A percentile compares a stretch with the other conserved stretches of the same genome.
Evolutionary conservation across 2,329 filamentous ascomycete genomes (phyloP).

Genomic region (Chrysoporthe cubensis): DNA sequence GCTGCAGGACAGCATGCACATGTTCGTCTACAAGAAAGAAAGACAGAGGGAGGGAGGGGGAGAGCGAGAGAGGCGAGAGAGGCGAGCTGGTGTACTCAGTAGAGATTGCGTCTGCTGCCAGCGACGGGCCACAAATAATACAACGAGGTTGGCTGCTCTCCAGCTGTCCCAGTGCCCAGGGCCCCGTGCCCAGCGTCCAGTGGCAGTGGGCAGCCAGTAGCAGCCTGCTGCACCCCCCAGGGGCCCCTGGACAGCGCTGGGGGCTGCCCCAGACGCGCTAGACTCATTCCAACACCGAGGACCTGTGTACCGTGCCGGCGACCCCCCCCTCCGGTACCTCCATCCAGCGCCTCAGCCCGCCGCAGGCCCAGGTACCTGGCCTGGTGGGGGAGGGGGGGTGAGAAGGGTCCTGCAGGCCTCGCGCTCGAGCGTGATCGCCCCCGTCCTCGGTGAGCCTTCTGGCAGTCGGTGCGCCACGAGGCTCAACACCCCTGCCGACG

Average conservation of each 20-base stretch:
- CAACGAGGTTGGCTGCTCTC: no score
- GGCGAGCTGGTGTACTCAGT: no score
- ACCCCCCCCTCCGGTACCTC: not conserved
- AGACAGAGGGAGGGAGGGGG: not conserved
- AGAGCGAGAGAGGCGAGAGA: not conserved
- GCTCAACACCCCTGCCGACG: conserved; percentile 1
- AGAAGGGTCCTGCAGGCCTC: no score
- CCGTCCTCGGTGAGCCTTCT: conserved; percentile 15
- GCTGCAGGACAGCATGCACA: not conserved
- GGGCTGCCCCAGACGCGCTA: not conserved
- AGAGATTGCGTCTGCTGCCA: no score
- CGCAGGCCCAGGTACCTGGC: not conserved
- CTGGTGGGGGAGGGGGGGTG: no score
- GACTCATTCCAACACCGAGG: conserved; percentile 10
- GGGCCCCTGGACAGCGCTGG: not conserved
- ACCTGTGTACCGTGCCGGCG: not conserved
- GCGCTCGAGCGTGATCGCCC: not conserved
- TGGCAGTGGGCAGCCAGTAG: no score
- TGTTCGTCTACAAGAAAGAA: not conserved
- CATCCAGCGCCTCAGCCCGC: not conserved
- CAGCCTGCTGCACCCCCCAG: not conserved
- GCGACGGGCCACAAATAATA: no score
- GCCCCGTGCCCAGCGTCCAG: no score
- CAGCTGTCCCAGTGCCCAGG: no score
- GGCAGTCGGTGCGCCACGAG: conserved; percentile 2